Conservation (phyloP, 1,284 basidiomycete genomes). For the Sporisorium reilianum region DNA sequence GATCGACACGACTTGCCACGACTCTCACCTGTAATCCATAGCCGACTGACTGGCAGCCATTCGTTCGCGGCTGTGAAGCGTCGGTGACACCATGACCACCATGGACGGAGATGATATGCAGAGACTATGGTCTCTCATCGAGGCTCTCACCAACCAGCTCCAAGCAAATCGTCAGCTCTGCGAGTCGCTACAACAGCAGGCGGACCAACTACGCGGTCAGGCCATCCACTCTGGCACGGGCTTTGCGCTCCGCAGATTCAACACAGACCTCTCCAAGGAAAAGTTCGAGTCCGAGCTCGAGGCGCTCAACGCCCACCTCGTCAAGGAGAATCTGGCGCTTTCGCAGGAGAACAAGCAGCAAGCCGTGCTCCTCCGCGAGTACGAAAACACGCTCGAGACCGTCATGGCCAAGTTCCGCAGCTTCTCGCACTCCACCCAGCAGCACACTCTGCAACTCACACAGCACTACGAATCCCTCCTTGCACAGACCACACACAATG, state of each 20-base stretch:
- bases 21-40: too few relatives aligned
- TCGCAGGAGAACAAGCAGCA: conserved; percentile 95
- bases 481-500: conserved; percentile 52
- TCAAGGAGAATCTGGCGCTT: conserved; percentile 92
- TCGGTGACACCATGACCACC: conserved; percentile 36
- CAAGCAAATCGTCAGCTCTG: conserved; percentile 85
- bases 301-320: conserved; percentile 85
- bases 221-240: conserved; percentile 82
- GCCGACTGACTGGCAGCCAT: too few relatives aligned
- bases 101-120: conserved; percentile 64
- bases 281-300: conserved; percentile 92
- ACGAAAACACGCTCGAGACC: conserved; percentile 92
- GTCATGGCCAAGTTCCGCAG: conserved; percentile 96
- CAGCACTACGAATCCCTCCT: conserved; percentile 91
- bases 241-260: conserved; percentile 86
- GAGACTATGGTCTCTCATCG: conserved; percentile 65
- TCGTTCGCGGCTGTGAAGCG: neutral
- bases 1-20: too few relatives aligned
- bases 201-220: conserved; percentile 77
- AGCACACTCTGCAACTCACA: conserved; percentile 87
- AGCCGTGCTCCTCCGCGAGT: conserved; percentile 87
- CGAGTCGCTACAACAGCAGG: conserved; percentile 79
- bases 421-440: conserved; percentile 89
- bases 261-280: conserved; percentile 95
- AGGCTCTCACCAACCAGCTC: conserved; percentile 75